Percentiles rank a stretch among this genome's conserved stretches.
Evolutionary conservation across 768 basidiomycete species (phyloP).

Genomic region (Thelephora aurantiotincta): DNA sequence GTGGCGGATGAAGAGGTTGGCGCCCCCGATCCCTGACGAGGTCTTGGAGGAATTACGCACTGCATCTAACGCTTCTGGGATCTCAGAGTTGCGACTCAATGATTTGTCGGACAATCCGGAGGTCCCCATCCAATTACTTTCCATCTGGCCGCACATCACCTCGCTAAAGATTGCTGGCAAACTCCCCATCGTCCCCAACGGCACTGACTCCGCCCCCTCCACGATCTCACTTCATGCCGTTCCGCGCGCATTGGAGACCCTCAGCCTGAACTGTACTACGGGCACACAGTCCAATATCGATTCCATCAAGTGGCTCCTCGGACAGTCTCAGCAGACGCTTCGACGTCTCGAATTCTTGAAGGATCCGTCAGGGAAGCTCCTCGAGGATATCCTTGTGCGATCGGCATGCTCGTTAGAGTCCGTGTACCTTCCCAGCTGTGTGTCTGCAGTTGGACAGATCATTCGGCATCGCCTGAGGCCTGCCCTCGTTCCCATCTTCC

Average conservation of each 20-base stretch:
- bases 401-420: slow-evolving; percentile 37
- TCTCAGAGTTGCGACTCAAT: slow-evolving; percentile 38
- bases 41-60: slow-evolving; percentile 37
- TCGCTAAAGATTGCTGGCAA: slow-evolving; percentile 28
- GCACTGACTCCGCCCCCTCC: slow-evolving; percentile 38
- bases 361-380: slow-evolving; percentile 38
- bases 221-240: slow-evolving; percentile 29
- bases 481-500: too few relatives aligned
- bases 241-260: slow-evolving; percentile 31
- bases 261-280: slow-evolving; percentile 41
- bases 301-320: slow-evolving; percentile 58
- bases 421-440: slow-evolving; percentile 42
- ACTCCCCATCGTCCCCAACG: slow-evolving; percentile 19
- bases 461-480: too few relatives aligned
- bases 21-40: slow-evolving; percentile 15
- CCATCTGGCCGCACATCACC: slow-evolving; percentile 43
- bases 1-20: slow-evolving; percentile 7
- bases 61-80: slow-evolving; percentile 29
- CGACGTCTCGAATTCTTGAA: slow-evolving; percentile 42
- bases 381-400: slow-evolving; percentile 38
- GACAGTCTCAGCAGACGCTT: slow-evolving; percentile 36
- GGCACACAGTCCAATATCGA: slow-evolving; percentile 47
- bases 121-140: slow-evolving; percentile 44
- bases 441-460: slow-evolving; percentile 11
- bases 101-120: slow-evolving; percentile 59